phyloP scores from a whole-genome alignment of 164 flowering plant species.

The Sedum album region DNA sequence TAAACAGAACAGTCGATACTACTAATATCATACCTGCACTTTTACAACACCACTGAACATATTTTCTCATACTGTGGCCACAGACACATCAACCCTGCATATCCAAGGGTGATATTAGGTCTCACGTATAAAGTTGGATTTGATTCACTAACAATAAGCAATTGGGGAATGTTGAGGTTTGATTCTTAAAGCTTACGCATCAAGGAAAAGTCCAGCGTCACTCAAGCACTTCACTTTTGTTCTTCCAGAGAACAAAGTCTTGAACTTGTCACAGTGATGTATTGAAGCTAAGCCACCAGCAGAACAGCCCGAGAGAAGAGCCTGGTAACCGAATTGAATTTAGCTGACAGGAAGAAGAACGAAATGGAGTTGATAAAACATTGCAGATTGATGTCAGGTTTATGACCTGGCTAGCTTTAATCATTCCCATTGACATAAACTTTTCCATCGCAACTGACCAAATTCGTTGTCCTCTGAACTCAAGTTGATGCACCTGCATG shows the following conservation, averaged over 20 bases:
- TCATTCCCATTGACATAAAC: constrained; percentile 54
- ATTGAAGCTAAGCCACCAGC: constrained; percentile 92
- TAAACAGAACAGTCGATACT: not conserved
- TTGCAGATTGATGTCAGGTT: not conserved
- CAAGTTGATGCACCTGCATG: constrained; percentile 37
- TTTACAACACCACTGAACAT: constrained; percentile 9
- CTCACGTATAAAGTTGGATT: not conserved
- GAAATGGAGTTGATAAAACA: not conserved
- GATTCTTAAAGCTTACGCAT: constrained; percentile 35
- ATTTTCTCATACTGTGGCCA: constrained; percentile 7
- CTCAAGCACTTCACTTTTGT: constrained; percentile 85
- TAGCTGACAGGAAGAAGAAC: not conserved
- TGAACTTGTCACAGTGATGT: constrained; percentile 79
- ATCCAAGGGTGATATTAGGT: not conserved
- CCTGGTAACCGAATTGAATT: constrained; percentile 33
- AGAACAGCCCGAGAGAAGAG: constrained; percentile 96
- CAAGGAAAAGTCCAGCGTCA: constrained; percentile 92
- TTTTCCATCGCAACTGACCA: constrained; percentile 59
- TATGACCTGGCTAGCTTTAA: constrained; percentile 34
- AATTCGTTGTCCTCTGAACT: constrained; percentile 54
- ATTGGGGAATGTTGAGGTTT: not conserved
- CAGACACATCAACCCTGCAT: constrained; percentile 10
- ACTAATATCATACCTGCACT: constrained; percentile 7
- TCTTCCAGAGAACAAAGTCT: constrained; percentile 41
- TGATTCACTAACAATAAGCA: not conserved